These are phyloP conservation scores for Aschersonia sp. DNA, from an alignment of 2,329 filamentous ascomycete species.

Conservation along the genomic window DNA sequence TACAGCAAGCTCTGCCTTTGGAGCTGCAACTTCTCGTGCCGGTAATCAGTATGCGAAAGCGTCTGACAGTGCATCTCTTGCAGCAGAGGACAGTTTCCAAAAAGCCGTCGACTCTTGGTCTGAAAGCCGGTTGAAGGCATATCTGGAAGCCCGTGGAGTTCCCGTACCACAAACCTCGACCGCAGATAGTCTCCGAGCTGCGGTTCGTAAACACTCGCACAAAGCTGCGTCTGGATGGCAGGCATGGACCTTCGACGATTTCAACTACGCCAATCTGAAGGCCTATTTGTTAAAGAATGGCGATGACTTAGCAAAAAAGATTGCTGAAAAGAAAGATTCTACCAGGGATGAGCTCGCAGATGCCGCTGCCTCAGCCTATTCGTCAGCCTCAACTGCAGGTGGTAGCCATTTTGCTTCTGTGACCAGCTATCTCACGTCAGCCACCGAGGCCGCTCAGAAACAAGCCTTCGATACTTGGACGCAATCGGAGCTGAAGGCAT, in stretches of 20 bases:
- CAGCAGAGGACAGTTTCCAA: slow-evolving; percentile 53
- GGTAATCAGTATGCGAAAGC: slow-evolving; percentile 65
- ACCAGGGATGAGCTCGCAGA: slow-evolving; percentile 61
- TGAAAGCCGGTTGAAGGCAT: slow-evolving; percentile 62
- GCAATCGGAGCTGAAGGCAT: slow-evolving; percentile 58
- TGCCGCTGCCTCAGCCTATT: slow-evolving; percentile 46
- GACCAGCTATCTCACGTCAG: slow-evolving; percentile 53
- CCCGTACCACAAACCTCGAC: slow-evolving; percentile 59
- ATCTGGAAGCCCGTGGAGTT: slow-evolving; percentile 61
- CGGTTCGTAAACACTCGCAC: slow-evolving; percentile 60
- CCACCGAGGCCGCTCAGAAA: slow-evolving; percentile 51
- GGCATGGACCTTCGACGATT: slow-evolving; percentile 69
- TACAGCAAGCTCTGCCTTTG: slow-evolving; percentile 45
- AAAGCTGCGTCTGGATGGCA: slow-evolving; percentile 53
- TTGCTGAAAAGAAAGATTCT: slow-evolving; percentile 45
- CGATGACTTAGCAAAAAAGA: slow-evolving; percentile 40
- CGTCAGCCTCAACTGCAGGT: slow-evolving; percentile 42
- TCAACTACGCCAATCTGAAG: slow-evolving; percentile 56
- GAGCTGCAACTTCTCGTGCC: slow-evolving; percentile 60
- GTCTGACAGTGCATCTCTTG: slow-evolving; percentile 50
- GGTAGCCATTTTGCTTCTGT: slow-evolving; percentile 48
- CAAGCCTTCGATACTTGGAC: slow-evolving; percentile 60
- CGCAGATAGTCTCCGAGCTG: slow-evolving; percentile 56
- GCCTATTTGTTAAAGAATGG: slow-evolving; percentile 37
- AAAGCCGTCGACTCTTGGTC: slow-evolving; percentile 50